Conservation (phyloP, 148 eudicot species). For the Simmondsia chinensis region DNA sequence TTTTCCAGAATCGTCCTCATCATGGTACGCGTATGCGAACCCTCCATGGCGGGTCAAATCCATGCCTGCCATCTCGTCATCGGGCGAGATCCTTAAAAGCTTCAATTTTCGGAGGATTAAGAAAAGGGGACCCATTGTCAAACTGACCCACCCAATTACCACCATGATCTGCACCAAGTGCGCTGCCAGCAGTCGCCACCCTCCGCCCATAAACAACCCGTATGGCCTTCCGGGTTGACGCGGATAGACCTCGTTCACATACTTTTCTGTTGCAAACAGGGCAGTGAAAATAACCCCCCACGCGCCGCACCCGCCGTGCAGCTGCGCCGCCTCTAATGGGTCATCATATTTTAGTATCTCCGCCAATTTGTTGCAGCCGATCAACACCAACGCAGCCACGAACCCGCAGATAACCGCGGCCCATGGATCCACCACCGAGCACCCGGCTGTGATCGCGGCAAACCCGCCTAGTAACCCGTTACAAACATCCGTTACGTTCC, state of each 20-base stretch:
- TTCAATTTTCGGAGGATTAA: slow-evolving; percentile 25
- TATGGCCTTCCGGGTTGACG: slow-evolving; percentile 30
- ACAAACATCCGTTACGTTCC: slow-evolving; percentile 32
- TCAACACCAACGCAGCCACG: slow-evolving; percentile 41
- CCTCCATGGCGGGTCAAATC: slow-evolving; percentile 69
- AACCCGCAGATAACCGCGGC: slow-evolving; percentile 30
- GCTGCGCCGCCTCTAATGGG: slow-evolving; percentile 56
- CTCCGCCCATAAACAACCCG: slow-evolving; percentile 69
- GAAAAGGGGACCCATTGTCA: slow-evolving; percentile 56
- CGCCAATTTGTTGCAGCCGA: slow-evolving; percentile 39
- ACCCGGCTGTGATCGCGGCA: slow-evolving; percentile 33
- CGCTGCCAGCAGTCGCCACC: slow-evolving; percentile 41
- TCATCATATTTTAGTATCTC: slow-evolving; percentile 37
- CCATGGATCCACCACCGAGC: slow-evolving; percentile 38
- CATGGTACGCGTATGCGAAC: slow-evolving; percentile 42
- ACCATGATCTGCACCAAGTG: slow-evolving; percentile 46
- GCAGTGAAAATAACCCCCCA: slow-evolving; percentile 61
- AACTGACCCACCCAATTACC: slow-evolving; percentile 47
- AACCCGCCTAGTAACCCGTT: slow-evolving; percentile 39
- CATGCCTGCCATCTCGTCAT: slow-evolving; percentile 65
- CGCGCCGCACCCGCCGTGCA: slow-evolving; percentile 59
- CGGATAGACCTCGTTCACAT: slow-evolving; percentile 46
- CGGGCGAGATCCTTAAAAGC: slow-evolving; percentile 33
- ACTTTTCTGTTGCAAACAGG: slow-evolving; percentile 36
- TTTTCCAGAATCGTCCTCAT: slow-evolving; percentile 21